Base-by-base conservation (phyloP, 176 grass and related monocot species). In the Oryza meridionalis region DNA sequence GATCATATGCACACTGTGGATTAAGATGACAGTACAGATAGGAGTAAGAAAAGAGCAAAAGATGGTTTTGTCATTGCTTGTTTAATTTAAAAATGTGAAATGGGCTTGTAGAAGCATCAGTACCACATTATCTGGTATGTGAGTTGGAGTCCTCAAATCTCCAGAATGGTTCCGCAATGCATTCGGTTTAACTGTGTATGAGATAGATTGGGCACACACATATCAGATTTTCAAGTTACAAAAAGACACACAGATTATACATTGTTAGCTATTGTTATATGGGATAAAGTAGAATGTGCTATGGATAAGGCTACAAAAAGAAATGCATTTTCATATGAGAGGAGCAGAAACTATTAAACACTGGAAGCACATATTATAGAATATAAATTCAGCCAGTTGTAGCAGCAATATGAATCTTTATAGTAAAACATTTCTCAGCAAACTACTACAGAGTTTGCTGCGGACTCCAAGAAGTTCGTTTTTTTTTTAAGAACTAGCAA, bases 1-100 rank as follows among this genome's bases (percentile, higher is more conserved):
- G 77, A 94, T 99, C 96, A 90, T 93, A 96, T 79, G 91, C 77
- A 59, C 67, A 77, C 96, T 99, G 91, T 80, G 37, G 43, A 85
- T 85, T 35, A 80, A 87, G 27, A 92, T 90, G 70, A 73, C 61
- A 44, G 76, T 64, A 21, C 59, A 81, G 71, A 76, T 72, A 66
- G 11, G 33, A 73, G 50, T 68, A 79, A 75, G 80, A 69, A 26
- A 89, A 55, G 72, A 88, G 40, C 4, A 27, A 62, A 78, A 22
- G n/a, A 78, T 24, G 19, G 10, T 73, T 63, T 77, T 77, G 40
- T 47, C 53, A 43, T 68, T 0, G 40, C 80, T 76, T 72, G 70
- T 59, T 84, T 88, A 75, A 81, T 78, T 17, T 71, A 84, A 88
- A 88, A 24, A 26, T 27, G 40, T 64, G 46, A 42, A 77, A 85